A percentile compares a stretch with the other conserved stretches of the same genome.
Evolutionary conservation across 116 monocot genomes (phyloP).

Genomic region (Cymodocea nodosa): DNA sequence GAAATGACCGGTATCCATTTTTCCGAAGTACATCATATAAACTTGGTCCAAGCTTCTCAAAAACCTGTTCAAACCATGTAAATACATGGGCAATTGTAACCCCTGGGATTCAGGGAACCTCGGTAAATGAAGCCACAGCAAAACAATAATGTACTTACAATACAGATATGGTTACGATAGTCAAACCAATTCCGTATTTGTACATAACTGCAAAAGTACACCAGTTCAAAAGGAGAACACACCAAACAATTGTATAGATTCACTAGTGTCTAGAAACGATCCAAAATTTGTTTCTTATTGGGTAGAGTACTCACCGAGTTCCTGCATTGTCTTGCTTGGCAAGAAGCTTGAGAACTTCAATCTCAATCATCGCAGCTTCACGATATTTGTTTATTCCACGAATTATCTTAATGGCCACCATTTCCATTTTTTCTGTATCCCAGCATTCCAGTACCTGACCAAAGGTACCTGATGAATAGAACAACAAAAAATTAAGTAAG

Average conservation of each 20-base stretch:
- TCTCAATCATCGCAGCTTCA: conserved; percentile 92
- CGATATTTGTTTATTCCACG: conserved; percentile 78
- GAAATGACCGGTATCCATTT: conserved; percentile 85
- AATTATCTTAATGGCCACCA: conserved; percentile 95
- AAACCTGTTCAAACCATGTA: conserved; percentile 84
- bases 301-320: conserved; percentile 38
- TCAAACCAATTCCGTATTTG: conserved; percentile 99
- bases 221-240: conserved; percentile 6
- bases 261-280: not conserved
- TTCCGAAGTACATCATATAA: conserved; percentile 96
- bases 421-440: conserved; percentile 84
- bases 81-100: conserved; percentile 39
- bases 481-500: not conserved
- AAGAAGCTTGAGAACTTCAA: conserved; percentile 76
- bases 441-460: conserved; percentile 95
- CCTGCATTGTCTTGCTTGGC: conserved; percentile 44
- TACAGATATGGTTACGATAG: conserved; percentile 99
- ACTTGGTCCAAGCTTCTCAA: conserved; percentile 99
- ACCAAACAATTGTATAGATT: not conserved
- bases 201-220: conserved; percentile 98
- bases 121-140: conserved; percentile 29
- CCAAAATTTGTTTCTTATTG: not conserved
- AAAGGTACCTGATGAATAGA: conserved; percentile 62
- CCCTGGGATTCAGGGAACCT: conserved; percentile 14
- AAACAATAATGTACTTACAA: conserved; percentile 82